Evolutionary conservation across 352 stramenopile genomes (phyloP).

Genomic region (Pythium vanterpoolii): DNA sequence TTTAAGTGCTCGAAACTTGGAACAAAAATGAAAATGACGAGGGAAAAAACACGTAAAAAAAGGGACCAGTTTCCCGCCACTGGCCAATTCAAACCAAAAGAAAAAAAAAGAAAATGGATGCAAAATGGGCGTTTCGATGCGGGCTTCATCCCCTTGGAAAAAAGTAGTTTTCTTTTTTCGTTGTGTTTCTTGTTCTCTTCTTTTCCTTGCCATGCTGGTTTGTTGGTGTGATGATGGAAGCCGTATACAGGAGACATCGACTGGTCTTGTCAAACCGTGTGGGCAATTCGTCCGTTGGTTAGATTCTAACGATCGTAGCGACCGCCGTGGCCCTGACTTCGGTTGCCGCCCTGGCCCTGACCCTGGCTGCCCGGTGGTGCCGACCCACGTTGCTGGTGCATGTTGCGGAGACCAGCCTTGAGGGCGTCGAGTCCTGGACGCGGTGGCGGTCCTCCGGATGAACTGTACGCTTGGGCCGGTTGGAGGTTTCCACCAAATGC

Average conservation of each 20-base stretch:
- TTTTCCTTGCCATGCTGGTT: not conserved
- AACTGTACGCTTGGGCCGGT: slow-evolving; percentile 44
- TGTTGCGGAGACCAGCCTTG: slow-evolving; percentile 79
- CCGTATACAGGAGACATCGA: not conserved
- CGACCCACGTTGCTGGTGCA: slow-evolving; percentile 69
- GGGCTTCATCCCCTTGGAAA: not conserved
- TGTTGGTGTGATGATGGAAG: not conserved
- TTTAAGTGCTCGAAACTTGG: too few relatives aligned
- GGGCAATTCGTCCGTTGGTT: not conserved
- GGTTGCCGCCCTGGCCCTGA: slow-evolving; percentile 9
- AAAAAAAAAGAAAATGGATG: not conserved
- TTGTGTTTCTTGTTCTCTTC: not conserved
- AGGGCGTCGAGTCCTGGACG: slow-evolving; percentile 64
- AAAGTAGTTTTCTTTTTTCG: not conserved
- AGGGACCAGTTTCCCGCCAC: not conserved
- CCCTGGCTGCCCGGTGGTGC: slow-evolving; percentile 10
- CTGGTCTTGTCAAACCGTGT: too few relatives aligned
- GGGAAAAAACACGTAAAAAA: not conserved
- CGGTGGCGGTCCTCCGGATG: slow-evolving; percentile 31
- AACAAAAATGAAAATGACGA: slow-evolving; percentile 2
- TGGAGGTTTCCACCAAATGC: slow-evolving; percentile 58
- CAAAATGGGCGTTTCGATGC: not conserved
- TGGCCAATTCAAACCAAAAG: not conserved
- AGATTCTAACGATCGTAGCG: slow-evolving; percentile 57
- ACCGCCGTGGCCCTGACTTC: slow-evolving; percentile 22